Conservation (phyloP, 1,139 yeast genomes). For the Suhomyces kunorum region DNA sequence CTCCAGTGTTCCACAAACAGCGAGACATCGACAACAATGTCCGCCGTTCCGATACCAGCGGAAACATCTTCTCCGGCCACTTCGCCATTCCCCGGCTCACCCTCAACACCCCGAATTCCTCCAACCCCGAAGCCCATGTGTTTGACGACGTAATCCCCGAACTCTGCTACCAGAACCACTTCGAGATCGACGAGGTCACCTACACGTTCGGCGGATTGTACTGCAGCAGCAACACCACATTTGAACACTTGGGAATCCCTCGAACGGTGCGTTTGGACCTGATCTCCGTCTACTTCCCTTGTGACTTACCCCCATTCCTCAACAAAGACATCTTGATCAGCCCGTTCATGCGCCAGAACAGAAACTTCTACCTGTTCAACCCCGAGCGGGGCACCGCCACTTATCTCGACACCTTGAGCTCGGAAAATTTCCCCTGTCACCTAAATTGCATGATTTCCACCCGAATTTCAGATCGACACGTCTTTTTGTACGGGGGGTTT, state of each 20-base stretch:
- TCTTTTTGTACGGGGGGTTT: slow-evolving; percentile 48
- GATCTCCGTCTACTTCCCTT: slow-evolving; percentile 42
- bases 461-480: slow-evolving; percentile 37
- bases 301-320: slow-evolving; percentile 44
- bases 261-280: slow-evolving; percentile 28
- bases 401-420: slow-evolving; percentile 28
- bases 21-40: slow-evolving; percentile 14
- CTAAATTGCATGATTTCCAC: slow-evolving; percentile 33
- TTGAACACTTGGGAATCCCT: slow-evolving; percentile 41
- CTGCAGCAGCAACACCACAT: slow-evolving; percentile 21
- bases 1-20: slow-evolving; percentile 4
- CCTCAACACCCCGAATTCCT: slow-evolving; percentile 25
- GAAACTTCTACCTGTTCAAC: slow-evolving; percentile 31
- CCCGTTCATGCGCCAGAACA: slow-evolving; percentile 37
- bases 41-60: slow-evolving; percentile 17
- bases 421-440: slow-evolving; percentile 30
- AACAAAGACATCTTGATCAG: slow-evolving; percentile 35
- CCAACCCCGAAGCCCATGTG: neutral
- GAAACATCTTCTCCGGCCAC: slow-evolving; percentile 34
- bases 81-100: slow-evolving; percentile 32
- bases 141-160: slow-evolving; percentile 24
- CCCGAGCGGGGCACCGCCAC: slow-evolving; percentile 38
- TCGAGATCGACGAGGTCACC: slow-evolving; percentile 34
- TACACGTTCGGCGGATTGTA: slow-evolving; percentile 44
- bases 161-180: slow-evolving; percentile 38